Conservation (phyloP, 169 alveolate species). For the Fabrea salina region DNA sequence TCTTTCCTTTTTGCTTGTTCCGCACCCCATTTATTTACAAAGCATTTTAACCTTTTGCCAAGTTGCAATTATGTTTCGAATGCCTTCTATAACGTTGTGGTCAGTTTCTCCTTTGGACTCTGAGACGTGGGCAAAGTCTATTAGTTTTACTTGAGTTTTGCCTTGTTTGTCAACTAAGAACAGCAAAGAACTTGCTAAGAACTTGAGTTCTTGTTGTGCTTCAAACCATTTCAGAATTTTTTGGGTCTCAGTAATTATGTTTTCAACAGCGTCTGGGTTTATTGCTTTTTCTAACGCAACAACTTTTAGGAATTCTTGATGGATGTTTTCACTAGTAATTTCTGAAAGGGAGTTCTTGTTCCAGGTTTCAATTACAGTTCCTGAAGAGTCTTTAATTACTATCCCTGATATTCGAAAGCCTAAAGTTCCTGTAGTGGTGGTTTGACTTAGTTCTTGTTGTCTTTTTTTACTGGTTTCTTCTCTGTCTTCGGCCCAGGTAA, state of each 20-base stretch:
- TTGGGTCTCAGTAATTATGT: not conserved
- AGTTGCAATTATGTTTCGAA: not conserved
- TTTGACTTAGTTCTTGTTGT: not conserved
- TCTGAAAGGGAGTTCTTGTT: not conserved
- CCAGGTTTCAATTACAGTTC: not conserved
- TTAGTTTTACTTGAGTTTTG: conserved; percentile 4
- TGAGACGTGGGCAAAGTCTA: conserved; percentile 9
- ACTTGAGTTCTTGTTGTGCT: not conserved
- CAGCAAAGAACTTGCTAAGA: not conserved
- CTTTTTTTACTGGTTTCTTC: not conserved
- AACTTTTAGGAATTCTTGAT: conserved; percentile 13
- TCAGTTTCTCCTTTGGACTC: conserved; percentile 12
- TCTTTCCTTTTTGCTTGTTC: not conserved
- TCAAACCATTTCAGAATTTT: conserved; percentile 15
- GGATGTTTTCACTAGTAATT: conserved; percentile 22
- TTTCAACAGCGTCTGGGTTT: not conserved
- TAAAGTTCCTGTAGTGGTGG: conserved; percentile 8
- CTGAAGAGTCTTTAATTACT: not conserved
- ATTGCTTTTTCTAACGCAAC: not conserved
- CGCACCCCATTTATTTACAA: not conserved
- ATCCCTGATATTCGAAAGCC: conserved; percentile 26
- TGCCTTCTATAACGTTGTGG: conserved; percentile 7
- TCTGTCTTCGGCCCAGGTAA: conserved; percentile 11
- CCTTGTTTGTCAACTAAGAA: conserved; percentile 26
- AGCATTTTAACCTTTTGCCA: conserved; percentile 15